phyloP scores from a whole-genome alignment of 1,284 basidiomycete species.

The Pseudomicrostroma phylloplanum region DNA sequence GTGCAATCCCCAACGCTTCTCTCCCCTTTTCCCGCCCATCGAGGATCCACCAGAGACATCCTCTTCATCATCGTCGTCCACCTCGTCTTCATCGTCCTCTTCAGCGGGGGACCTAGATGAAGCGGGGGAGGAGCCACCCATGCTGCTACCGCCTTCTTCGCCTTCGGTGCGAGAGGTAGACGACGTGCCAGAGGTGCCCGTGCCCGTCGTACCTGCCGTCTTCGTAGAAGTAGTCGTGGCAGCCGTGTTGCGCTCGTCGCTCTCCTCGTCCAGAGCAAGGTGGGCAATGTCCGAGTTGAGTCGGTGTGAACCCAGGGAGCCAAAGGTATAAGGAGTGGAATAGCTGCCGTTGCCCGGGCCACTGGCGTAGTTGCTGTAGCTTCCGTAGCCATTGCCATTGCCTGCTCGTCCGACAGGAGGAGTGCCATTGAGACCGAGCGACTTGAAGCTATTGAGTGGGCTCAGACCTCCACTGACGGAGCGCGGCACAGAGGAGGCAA shows the following conservation, averaged over 20 bases:
- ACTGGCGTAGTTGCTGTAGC: conserved; percentile 6
- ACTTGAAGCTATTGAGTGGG: conserved; percentile 20
- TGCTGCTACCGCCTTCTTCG: conserved; percentile 7
- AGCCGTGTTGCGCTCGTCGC: conserved; percentile 10
- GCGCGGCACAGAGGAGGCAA: conserved; percentile 2
- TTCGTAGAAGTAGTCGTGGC: conserved; percentile 9
- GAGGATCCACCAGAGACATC: conserved; percentile 49
- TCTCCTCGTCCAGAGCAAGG: conserved; percentile 14
- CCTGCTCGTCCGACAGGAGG: conserved; percentile 8
- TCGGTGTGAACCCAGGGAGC: conserved; percentile 4
- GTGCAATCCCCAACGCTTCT: conserved; percentile 4
- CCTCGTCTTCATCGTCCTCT: conserved; percentile 10
- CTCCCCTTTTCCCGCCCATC: conserved; percentile 39
- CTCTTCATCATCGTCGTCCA: conserved; percentile 43
- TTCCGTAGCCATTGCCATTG: neutral
- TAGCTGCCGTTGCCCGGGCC: neutral
- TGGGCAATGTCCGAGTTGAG: conserved; percentile 20
- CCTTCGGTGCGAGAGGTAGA: conserved; percentile 9
- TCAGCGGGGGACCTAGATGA: too few relatives aligned
- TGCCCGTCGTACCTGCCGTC: conserved; percentile 7
- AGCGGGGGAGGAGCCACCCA: conserved; percentile 19
- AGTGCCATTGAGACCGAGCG: conserved; percentile 8
- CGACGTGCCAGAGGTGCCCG: conserved; percentile 11
- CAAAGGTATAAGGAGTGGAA: neutral
- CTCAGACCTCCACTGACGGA: conserved; percentile 19